Percentiles rank a stretch among this genome's conserved stretches.
Conservation (phyloP, 2,329 filamentous ascomycete genomes). For the Phialophora tarda region DNA sequence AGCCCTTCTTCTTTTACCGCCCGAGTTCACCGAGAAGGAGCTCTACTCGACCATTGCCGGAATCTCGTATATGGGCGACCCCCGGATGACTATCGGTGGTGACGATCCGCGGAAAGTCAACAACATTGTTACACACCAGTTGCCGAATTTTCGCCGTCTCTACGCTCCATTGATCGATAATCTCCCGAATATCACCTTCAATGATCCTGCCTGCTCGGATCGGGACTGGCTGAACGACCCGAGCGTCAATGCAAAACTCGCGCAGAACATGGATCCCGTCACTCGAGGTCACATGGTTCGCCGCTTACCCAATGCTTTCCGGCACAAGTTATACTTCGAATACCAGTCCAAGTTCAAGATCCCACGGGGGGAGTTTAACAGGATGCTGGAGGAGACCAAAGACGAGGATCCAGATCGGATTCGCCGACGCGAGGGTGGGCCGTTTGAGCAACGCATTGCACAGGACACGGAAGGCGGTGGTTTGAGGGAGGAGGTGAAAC, state of each 20-base stretch:
- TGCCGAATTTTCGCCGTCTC: constrained; percentile 86
- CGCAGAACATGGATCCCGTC: constrained; percentile 90
- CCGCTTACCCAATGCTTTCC: constrained; percentile 82
- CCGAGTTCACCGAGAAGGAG: constrained; percentile 81
- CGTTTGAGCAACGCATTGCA: constrained; percentile 85
- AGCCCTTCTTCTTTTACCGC: constrained; percentile 82
- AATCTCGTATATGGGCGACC: constrained; percentile 92
- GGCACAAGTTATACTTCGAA: constrained; percentile 88
- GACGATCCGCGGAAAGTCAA: constrained; percentile 91
- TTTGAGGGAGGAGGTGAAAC: constrained; percentile 72
- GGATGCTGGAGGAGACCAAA: constrained; percentile 77
- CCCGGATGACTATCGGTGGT: constrained; percentile 88
- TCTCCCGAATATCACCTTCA: constrained; percentile 84
- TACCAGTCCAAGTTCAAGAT: constrained; percentile 92
- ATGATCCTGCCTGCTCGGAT: constrained; percentile 64
- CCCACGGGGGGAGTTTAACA: constrained; percentile 78
- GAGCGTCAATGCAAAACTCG: constrained; percentile 68
- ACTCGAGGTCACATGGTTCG: constrained; percentile 96
- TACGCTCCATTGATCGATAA: constrained; percentile 89
- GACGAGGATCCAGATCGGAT: constrained; percentile 71
- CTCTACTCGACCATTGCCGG: constrained; percentile 90
- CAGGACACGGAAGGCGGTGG: constrained; percentile 65
- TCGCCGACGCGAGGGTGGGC: constrained; percentile 75
- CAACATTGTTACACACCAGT: constrained; percentile 92
- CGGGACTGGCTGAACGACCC: constrained; percentile 69